Base-by-base conservation (phyloP, 768 basidiomycete genomes). In the Psilocybe cubensis region DNA sequence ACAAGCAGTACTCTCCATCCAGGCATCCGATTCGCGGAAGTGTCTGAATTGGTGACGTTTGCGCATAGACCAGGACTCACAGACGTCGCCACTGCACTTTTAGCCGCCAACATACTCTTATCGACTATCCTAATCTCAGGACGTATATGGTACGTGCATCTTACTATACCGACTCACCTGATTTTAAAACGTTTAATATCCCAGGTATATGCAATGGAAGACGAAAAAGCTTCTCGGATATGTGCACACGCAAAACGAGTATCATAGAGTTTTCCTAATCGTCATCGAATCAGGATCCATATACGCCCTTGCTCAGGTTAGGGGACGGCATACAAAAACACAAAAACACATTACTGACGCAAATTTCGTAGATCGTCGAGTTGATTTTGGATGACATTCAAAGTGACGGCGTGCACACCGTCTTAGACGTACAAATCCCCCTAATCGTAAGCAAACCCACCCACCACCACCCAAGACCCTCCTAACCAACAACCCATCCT, bases 201-300 rank as follows among this genome's bases (percentile, higher is more conserved):
- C 11, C 43, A 54, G 53, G 53, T 54, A 54, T 31, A 54, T 54
- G 44, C 53, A 54, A 44, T 54, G 53, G 53, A 44, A 54, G 18
- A 54, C 47, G 53, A 44, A 45, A 3, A 46, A 54, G n/a, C 27
- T 54, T 5, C 43, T 54, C 25, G 44, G 44, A 4, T 31, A 45
- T 5, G 43, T 45, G 9, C 53, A 43, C 6, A 46, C 53, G 8
- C 53, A 54, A 24, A 45, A 33, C 44, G 47, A 24, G 40, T 54
- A 54, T 25, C 29, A 29, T 21, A 45, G 53, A 7, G 47, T 54
- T 10, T 17, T 54, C 4, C n/a, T 54, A 29, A 28, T 54, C 10
- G 47, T 54, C 2, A 54, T 54, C 3, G 53, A 54, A 17, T 54
- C 53, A 2, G 53, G 53, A 8, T 27, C 53, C 6, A 29, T 54